Percentiles rank a stretch among this genome's conserved stretches.
These are phyloP conservation scores for Cryptosporidium canis DNA, from an alignment of 169 alveolate species.

Conservation along the genomic window DNA sequence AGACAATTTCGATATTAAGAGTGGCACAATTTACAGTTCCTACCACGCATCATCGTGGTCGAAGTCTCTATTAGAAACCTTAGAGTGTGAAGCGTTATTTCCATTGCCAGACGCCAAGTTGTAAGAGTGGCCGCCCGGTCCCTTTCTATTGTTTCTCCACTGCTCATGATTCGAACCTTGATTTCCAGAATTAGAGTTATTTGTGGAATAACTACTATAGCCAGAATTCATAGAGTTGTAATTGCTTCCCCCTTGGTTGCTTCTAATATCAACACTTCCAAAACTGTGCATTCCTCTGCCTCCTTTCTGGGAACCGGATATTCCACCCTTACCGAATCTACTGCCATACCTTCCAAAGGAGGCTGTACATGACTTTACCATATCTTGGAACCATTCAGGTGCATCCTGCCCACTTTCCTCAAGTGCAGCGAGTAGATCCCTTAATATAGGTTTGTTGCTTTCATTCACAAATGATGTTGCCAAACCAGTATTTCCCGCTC, in stretches of 20 bases:
- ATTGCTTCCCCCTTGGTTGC: constrained; percentile 2
- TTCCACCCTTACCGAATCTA: constrained; percentile 7
- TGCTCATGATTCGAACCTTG: constrained; percentile 26
- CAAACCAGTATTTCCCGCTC: constrained; percentile 97
- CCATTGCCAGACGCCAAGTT: constrained; percentile 13
- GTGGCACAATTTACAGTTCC: background rate
- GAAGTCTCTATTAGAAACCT: constrained; percentile 43
- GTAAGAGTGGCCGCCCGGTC: background rate
- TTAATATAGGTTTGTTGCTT: constrained; percentile 85
- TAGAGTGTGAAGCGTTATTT: constrained; percentile 54
- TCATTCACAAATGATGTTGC: constrained; percentile 95
- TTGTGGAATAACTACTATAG: background rate
- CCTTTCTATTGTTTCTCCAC: constrained; percentile 13
- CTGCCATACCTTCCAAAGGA: constrained; percentile 62
- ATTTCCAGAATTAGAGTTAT: constrained; percentile 1
- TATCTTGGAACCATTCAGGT: constrained; percentile 77
- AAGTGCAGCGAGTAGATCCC: constrained; percentile 83
- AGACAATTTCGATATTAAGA: background rate
- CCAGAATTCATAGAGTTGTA: background rate
- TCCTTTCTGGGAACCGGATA: constrained; percentile 14
- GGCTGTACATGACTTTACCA: constrained; percentile 74
- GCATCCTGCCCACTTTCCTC: constrained; percentile 79
- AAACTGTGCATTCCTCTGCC: constrained; percentile 54
- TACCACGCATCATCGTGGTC: constrained; percentile 73
- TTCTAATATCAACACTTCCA: constrained; percentile 69